These are phyloP conservation scores for Bruguiera sexangula DNA, from an alignment of 345 rosid species.

Conservation along the genomic window DNA sequence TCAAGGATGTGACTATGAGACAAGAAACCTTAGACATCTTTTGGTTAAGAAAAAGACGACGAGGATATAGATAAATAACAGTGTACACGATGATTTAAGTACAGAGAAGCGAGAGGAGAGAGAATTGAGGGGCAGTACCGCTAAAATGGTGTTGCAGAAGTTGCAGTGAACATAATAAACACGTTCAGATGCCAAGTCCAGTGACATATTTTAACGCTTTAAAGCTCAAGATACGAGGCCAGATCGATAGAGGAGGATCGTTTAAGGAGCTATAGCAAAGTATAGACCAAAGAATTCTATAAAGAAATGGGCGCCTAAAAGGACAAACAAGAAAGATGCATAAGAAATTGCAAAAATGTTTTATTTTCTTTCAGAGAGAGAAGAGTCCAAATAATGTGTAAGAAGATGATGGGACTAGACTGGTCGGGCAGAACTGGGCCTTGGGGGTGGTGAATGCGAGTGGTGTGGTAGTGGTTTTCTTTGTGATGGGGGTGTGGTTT, in stretches of 20 bases:
- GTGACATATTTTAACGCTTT: constrained; percentile 46
- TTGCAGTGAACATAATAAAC: constrained; percentile 97
- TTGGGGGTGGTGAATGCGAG: not conserved
- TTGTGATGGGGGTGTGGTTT: not conserved
- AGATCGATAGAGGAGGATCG: constrained; percentile 5
- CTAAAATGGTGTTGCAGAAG: constrained; percentile 96
- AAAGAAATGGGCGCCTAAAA: constrained; percentile 3
- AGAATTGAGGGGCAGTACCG: constrained; percentile 52
- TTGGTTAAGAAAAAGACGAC: not conserved
- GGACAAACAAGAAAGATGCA: not conserved
- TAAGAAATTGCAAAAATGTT: not conserved
- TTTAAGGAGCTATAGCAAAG: not conserved
- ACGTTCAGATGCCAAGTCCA: constrained; percentile 67
- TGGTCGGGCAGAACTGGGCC: constrained; percentile 22
- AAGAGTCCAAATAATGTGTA: constrained; percentile 14
- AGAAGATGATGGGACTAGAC: constrained; percentile 33
- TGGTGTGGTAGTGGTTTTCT: constrained; percentile 8
- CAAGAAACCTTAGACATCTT: not conserved
- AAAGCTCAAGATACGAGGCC: not conserved
- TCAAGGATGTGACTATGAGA: not conserved
- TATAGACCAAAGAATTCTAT: constrained; percentile 19
- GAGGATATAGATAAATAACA: not conserved
- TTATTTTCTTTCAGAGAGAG: constrained; percentile 16
- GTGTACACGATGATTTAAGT: too few species aligned
- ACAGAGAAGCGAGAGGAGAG: not conserved